These are phyloP conservation scores for Porogramme epimiltina DNA, from an alignment of 1,284 basidiomycete species.

Conservation along the genomic window DNA sequence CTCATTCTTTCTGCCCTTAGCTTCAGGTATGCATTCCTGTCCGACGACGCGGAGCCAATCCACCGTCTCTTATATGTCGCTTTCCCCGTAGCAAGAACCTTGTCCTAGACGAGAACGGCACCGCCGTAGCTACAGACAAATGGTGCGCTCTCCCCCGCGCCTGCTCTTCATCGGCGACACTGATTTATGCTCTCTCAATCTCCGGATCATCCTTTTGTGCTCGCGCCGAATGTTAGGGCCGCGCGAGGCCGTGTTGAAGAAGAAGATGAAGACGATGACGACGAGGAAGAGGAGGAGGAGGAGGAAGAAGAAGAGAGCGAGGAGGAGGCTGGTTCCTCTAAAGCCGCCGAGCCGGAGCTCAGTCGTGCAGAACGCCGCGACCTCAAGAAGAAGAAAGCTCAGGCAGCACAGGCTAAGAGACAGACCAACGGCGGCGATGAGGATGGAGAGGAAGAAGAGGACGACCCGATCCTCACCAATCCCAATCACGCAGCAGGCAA, in stretches of 20 bases:
- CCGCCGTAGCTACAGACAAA: slow-evolving; percentile 47
- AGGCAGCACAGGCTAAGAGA: slow-evolving; percentile 25
- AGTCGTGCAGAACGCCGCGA: slow-evolving; percentile 1
- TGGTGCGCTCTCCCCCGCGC: slow-evolving; percentile 5
- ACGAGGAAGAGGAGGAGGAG: neutral
- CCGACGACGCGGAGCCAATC: neutral
- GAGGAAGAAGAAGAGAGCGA: neutral
- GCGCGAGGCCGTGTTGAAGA: slow-evolving; percentile 3
- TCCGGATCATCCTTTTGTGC: no score
- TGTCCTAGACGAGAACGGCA: slow-evolving; percentile 60
- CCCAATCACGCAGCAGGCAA: slow-evolving; percentile 34
- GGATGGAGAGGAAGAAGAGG: slow-evolving; percentile 34
- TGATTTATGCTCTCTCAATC: neutral
- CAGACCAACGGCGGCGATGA: slow-evolving; percentile 20
- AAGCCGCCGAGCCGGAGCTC: neutral
- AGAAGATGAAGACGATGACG: neutral
- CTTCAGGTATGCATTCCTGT: slow-evolving; percentile 28
- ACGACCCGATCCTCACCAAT: slow-evolving; percentile 32
- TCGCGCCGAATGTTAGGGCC: no score
- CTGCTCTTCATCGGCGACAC: neutral
- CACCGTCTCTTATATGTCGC: neutral
- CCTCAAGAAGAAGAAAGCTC: slow-evolving; percentile 28
- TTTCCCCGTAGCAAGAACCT: slow-evolving; percentile 52
- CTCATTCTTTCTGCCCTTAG: slow-evolving; percentile 16
- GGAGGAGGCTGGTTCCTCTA: neutral